Base-by-base conservation (phyloP, 2,329 filamentous ascomycete genomes). In the Trichoderma arundinaceum region DNA sequence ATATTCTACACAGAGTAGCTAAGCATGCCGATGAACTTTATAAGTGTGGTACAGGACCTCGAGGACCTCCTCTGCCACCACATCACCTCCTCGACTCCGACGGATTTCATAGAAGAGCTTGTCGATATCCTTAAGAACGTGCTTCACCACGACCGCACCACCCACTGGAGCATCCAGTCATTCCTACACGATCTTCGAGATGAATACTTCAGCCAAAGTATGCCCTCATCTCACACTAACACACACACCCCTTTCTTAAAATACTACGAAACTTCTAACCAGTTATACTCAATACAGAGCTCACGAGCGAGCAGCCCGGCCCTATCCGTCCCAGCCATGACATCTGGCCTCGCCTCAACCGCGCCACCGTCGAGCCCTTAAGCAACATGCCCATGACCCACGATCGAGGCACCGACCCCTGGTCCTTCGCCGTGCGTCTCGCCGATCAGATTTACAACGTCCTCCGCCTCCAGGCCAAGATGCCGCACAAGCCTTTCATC, bases 101-200 rank as follows among this genome's bases (percentile, higher is more conserved):
- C 28, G n/a, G 38, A 46, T 32, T 58, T 65, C 44, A 32, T 9
- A 38, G 53, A 65, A 0, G 53, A 58, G 12, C n/a, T 65, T 6
- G 19, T 17, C 35, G 28, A 51, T 35, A 43, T 51, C 28, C 33
- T 65, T 38, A 51, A 65, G n/a, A n/a, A 57, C 5, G 53, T 65
- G 2, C 46, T 65, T 1, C 17, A 5, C 35, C 19, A 22, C 2
- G 44, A 52, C 13, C 53, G 53, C 38, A 65, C 56, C n/a, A 32
- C 52, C n/a, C 46, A 54, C 48, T 66, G 64, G 64, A 66, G 64
- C 57, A 48, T 54, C 39, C 39, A 66, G 48, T 66, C 64, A 13
- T 62, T 66, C 22, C 17, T 66, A n/a, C 53, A 32, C 44, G 64
- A 62, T 19, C 48, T 66, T n/a, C 41, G 57, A 15, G 39, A 62